These are phyloP conservation scores for Yarrowia sp. DNA, from an alignment of 805 yeast species.

Conservation along the genomic window DNA sequence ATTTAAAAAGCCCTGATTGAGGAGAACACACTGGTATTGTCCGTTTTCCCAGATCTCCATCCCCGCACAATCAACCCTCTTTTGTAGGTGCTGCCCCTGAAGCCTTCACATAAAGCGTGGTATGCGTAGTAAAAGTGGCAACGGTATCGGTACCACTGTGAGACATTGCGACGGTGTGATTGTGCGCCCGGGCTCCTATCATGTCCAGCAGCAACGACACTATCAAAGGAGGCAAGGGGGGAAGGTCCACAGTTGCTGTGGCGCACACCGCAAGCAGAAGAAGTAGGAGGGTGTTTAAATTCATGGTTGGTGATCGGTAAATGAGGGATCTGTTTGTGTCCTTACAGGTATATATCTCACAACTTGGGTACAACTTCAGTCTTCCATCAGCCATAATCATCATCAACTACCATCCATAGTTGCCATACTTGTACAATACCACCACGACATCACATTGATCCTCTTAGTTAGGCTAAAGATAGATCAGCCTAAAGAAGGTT, in stretches of 20 bases:
- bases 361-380: no score
- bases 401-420: no score
- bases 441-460: not conserved
- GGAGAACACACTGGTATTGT: not conserved
- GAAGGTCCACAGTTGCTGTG: constrained; percentile 8
- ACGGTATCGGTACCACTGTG: not conserved
- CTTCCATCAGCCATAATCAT: no score
- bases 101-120: no score
- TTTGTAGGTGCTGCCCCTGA: no score
- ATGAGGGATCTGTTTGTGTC: no score
- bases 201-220: constrained; percentile 19
- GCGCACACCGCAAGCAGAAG: not conserved
- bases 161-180: constrained; percentile 20
- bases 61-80: no score
- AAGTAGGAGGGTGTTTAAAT: not conserved
- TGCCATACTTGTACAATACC: no score
- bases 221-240: constrained; percentile 24
- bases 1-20: not conserved
- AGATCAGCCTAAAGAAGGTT: constrained; percentile 3
- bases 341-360: no score
- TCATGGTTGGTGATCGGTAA: not conserved
- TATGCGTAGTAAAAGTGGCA: not conserved
- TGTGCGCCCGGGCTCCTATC: constrained; percentile 8
- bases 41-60: not conserved
- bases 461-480: no score